Base-by-base conservation (phyloP, 2,329 filamentous ascomycete species). In the Pyricularia sp. region DNA sequence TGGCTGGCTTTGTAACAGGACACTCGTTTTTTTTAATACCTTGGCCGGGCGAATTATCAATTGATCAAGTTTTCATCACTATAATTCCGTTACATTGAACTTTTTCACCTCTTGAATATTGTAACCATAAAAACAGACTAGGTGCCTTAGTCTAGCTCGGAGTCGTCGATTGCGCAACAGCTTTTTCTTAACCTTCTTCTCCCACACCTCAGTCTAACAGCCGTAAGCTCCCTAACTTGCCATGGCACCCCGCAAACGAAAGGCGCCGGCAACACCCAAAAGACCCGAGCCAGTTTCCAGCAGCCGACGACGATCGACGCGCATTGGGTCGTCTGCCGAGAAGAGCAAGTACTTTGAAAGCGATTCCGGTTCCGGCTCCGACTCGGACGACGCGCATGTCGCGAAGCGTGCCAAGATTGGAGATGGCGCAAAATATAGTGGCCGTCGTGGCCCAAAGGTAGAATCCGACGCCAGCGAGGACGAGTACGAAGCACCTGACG, bases 311-410 rank as follows among this genome's bases (percentile, higher is more conserved):
- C 79, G 81, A 67, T 87, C 85, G 6, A 74, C 78, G 26, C 84
- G 85, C 64, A 74, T 83, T 55, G 80, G 77, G 74, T 80, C 79
- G 30, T 77, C 79, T 1, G 74, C 72, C 25, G 77, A 80, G 71
- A 86, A 81, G 77, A 86, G 84, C 76, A 77, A 76, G 23, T 87
- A 86, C 73, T 86, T 86, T 73, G 84, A 85, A 69, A 74, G 70
- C 67, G 73, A 76, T 12, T 74, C 76, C 3, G 42, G 42, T 17
- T 50, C 42, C 42, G 74, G 75, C 2, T 74, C 31, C n/a, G 69
- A 69, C 3, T 25, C 26, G 2, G 69, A 68, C n/a, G 26, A n/a
- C n/a, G 59, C 26, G 11, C 59, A 61, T 20, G 14, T 20, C 7
- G 26, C 61, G 2, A 75, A 74, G 68, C 71, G 71, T 42, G 70